Evolutionary conservation across 2,329 filamentous ascomycete species (phyloP), one percentile per base, ranked within the genome.

Genomic region (Talaromyces sp.): DNA sequence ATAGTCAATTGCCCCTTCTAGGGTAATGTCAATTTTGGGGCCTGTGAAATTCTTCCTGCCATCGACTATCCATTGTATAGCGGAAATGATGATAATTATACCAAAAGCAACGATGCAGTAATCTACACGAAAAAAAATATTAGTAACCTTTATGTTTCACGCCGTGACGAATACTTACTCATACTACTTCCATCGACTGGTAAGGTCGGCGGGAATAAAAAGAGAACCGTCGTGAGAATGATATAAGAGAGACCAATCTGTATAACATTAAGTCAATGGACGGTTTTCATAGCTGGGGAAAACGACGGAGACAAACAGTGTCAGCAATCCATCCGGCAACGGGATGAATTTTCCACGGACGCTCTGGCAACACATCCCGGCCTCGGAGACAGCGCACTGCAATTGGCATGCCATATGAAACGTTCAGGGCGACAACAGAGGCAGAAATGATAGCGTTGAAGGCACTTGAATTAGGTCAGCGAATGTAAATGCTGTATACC

Each of bases 381-480:
- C 88, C 87, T 0, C 87, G 84, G 1, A 89, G 72, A 61, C 85
- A 82, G 67, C 92, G 90, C 65, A 92, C 85, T 0, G 83, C 80
- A 55, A 90, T 84, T 0, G 90, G 90, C 44, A 92, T 89, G 4
- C 84, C 89, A 66, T 92, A 92, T 2, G 87, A 88, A 6, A 92
- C 77, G 7, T 88, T 85, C 0, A 92, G 80, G 1, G 88, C 84
- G 8, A 92, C 88, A 0, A 92, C 89, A 0, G 87, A 88, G 0
- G 88, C 84, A 0, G 87, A 85, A 1, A 89, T 81, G 66, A 91
- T 89, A 17, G 88, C 88, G 49, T 88, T 90, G 74, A 91, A 90
- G 0, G 88, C 88, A 61, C 82, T 84, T 53, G 13, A 28, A n/a
- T n/a, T 11, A 30, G 36, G 36, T 53, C 11, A 53, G 49, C 9